phyloP scores from a whole-genome alignment of 2,329 filamentous ascomycete genomes.

The Talaromyces albobiverticillius region DNA sequence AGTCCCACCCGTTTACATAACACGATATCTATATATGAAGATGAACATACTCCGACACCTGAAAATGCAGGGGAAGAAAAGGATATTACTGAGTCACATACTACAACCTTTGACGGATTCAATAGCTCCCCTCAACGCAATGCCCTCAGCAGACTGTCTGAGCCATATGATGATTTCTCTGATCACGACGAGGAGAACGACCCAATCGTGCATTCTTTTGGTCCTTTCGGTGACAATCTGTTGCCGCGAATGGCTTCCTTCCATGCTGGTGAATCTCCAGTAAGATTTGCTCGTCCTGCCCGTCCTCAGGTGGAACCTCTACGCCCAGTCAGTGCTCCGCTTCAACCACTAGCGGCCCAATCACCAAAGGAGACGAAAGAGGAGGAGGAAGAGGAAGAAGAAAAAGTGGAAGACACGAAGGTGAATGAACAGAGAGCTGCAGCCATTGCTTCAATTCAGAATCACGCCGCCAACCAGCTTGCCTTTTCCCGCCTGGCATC shows the following conservation, averaged over 20 bases:
- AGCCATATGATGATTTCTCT: constrained; percentile 61
- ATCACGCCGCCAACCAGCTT: constrained; percentile 92
- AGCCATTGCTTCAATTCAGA: constrained; percentile 45
- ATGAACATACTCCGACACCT: constrained; percentile 58
- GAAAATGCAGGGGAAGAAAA: constrained; percentile 6
- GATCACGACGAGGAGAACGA: constrained; percentile 93
- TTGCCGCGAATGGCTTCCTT: constrained; percentile 80
- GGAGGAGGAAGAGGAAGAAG: constrained; percentile 23
- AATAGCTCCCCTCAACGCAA: constrained; percentile 26
- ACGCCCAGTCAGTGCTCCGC: constrained; percentile 30
- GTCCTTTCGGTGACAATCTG: constrained; percentile 81
- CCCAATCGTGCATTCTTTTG: constrained; percentile 86
- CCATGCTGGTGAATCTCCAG: constrained; percentile 63
- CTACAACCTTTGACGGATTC: constrained; percentile 25
- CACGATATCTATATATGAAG: constrained; percentile 68
- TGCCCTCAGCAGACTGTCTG: constrained; percentile 34
- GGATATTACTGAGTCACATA: constrained; percentile 27
- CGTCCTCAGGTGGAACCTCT: constrained; percentile 32
- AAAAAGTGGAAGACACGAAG: constrained; percentile 4
- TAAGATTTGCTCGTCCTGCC: constrained; percentile 36
- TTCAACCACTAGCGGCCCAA: constrained; percentile 23
- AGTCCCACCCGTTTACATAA: constrained; percentile 44
- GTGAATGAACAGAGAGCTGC: constrained; percentile 12
- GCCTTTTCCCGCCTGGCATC: constrained; percentile 92
- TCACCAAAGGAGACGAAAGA: constrained; percentile 18